A percentile compares a stretch with the other conserved stretches of the same genome.
phyloP scores from a whole-genome alignment of 2,329 filamentous ascomycete genomes.

The Tolypocladium ovalisporum region DNA sequence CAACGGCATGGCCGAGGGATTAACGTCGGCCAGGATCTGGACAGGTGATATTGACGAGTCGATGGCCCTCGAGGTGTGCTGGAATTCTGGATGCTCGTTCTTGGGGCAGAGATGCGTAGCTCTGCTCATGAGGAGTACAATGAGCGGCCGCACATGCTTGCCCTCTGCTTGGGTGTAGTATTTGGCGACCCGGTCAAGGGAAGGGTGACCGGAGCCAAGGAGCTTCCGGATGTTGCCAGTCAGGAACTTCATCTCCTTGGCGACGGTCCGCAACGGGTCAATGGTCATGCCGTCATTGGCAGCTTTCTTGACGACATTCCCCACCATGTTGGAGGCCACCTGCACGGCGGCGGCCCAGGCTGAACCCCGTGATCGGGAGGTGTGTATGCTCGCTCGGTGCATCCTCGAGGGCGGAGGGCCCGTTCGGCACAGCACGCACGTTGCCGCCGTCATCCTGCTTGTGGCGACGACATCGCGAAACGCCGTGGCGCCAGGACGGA shows the following conservation, averaged over 20 bases:
- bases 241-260: conserved; percentile 93
- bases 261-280: conserved; percentile 81
- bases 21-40: conserved; percentile 63
- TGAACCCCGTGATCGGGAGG: conserved; percentile 38
- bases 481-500: conserved; percentile 41
- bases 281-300: conserved; percentile 60
- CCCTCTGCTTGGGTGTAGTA: conserved; percentile 97
- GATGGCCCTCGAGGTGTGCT: conserved; percentile 34
- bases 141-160: conserved; percentile 89
- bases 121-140: conserved; percentile 92
- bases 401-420: conserved; percentile 16
- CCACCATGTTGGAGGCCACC: conserved; percentile 59
- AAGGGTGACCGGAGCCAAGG: conserved; percentile 88
- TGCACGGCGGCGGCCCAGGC: conserved; percentile 67
- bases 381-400: conserved; percentile 27
- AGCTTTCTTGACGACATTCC: conserved; percentile 52
- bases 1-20: conserved; percentile 48
- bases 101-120: conserved; percentile 75
- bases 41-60: conserved; percentile 44
- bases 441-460: conserved; percentile 15
- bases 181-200: conserved; percentile 88
- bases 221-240: conserved; percentile 88
- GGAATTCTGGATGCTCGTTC: conserved; percentile 22
- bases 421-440: conserved; percentile 20
- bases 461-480: conserved; percentile 29